phyloP scores from a whole-genome alignment of 2,329 filamentous ascomycete species.

The Pestalotiopsis sp. region DNA sequence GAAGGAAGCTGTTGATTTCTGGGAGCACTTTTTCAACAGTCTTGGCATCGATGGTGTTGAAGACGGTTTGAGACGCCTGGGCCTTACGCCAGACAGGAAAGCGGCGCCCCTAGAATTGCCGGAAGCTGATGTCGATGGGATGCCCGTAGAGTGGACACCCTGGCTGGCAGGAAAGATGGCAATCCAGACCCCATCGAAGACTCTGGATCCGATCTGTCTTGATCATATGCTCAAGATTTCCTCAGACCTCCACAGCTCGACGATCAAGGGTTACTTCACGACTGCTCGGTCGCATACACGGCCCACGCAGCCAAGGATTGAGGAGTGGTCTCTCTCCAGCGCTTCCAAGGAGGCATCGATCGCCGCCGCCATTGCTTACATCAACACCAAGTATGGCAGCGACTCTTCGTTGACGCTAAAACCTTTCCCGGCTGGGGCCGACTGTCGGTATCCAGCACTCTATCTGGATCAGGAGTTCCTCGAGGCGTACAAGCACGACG shows the following conservation, averaged over 20 bases:
- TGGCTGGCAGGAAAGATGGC: not conserved
- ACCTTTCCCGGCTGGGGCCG: slow-evolving; percentile 19
- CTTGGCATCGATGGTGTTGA: not conserved
- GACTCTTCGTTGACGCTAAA: slow-evolving; percentile 19
- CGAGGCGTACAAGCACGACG: slow-evolving; percentile 18
- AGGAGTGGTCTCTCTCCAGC: not conserved
- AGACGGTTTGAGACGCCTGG: not conserved
- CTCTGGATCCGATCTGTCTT: slow-evolving; percentile 12
- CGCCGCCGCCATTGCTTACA: slow-evolving; percentile 12
- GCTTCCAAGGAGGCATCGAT: slow-evolving; percentile 12
- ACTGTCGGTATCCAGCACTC: slow-evolving; percentile 23
- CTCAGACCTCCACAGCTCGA: not conserved
- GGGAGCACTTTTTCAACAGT: slow-evolving; percentile 4
- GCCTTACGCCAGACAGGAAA: not conserved
- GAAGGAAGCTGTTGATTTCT: slow-evolving; percentile 16
- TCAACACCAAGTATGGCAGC: slow-evolving; percentile 21
- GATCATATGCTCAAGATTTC: slow-evolving; percentile 16
- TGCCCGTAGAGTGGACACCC: slow-evolving; percentile 23
- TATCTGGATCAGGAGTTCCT: slow-evolving; percentile 22
- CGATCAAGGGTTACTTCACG: not conserved
- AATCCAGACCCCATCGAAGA: not conserved
- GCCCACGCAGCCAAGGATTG: not conserved
- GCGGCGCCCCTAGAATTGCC: slow-evolving; percentile 1
- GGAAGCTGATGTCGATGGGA: not conserved
- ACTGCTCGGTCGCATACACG: not conserved